Conservation (phyloP, 176 grass and related monocot species). For the bread wheat (Triticum aestivum) region IWGSC_CS_RefSeq_v2.1 NC_057795.1:390329301-390329800, state of each 20-base stretch:
- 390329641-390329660: conserved; percentile 60
- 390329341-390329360: conserved; percentile 74
- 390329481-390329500: not conserved
- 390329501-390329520: conserved; percentile 28
- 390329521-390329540: conserved; percentile 94
- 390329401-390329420: conserved; percentile 89
- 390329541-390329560: conserved; percentile 86
- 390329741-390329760: conserved; percentile 67
- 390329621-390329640: conserved; percentile 83
- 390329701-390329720: not conserved
- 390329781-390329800: conserved; percentile 91
- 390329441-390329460: conserved; percentile 26
- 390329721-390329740: not conserved
- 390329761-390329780: conserved; percentile 92
- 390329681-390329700: not conserved
- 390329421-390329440: conserved; percentile 89
- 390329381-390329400: conserved; percentile 92
- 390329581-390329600: conserved; percentile 93
- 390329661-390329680: not conserved
- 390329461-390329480: not conserved
- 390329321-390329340: conserved; percentile 80
- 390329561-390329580: conserved; percentile 79
- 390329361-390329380: conserved; percentile 84
- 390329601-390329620: conserved; percentile 86
- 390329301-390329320: conserved; percentile 72